Evolutionary conservation across 2,329 filamentous ascomycete species (phyloP).

Genomic region (Sporothrix brasiliensis): DNA sequence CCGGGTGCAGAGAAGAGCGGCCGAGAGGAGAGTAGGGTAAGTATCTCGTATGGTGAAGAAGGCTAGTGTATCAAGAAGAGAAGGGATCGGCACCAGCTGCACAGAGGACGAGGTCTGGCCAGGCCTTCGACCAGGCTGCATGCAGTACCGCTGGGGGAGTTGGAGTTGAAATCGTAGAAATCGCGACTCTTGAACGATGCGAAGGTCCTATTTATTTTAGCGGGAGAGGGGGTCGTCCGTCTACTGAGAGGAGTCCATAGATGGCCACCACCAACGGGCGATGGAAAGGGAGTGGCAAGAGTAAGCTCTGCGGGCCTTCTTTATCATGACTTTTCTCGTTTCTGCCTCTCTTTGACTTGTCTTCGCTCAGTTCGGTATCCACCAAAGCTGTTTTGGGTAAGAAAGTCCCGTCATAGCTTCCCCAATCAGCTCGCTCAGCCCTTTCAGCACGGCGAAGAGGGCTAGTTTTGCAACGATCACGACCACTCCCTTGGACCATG

Average conservation of each 20-base stretch:
- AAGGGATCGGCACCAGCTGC: slow-evolving; percentile 15
- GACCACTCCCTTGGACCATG: slow-evolving; percentile 5
- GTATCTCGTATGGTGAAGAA: no score
- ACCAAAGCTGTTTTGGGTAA: slow-evolving; percentile 11
- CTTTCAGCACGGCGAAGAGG: neutral
- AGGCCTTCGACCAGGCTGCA: neutral
- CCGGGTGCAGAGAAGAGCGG: neutral
- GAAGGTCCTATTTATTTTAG: no score
- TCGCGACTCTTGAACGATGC: no score
- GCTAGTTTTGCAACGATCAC: neutral
- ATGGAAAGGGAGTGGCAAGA: neutral
- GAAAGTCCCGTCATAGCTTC: neutral
- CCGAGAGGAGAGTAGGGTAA: neutral
- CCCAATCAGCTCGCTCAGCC: neutral
- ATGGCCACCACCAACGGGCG: neutral
- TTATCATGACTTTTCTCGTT: neutral
- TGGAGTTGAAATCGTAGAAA: neutral
- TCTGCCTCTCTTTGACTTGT: neutral
- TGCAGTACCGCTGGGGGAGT: slow-evolving; percentile 7
- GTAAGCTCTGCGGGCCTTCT: neutral
- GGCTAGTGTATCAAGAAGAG: slow-evolving; percentile 12
- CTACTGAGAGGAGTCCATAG: no score
- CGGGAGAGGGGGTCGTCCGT: no score
- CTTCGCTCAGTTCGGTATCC: neutral
- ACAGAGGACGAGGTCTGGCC: slow-evolving; percentile 9